A percentile compares a stretch with the other conserved stretches of the same genome.
phyloP scores from a whole-genome alignment of 2,329 filamentous ascomycete species.

The Penicillium sp. region DNA sequence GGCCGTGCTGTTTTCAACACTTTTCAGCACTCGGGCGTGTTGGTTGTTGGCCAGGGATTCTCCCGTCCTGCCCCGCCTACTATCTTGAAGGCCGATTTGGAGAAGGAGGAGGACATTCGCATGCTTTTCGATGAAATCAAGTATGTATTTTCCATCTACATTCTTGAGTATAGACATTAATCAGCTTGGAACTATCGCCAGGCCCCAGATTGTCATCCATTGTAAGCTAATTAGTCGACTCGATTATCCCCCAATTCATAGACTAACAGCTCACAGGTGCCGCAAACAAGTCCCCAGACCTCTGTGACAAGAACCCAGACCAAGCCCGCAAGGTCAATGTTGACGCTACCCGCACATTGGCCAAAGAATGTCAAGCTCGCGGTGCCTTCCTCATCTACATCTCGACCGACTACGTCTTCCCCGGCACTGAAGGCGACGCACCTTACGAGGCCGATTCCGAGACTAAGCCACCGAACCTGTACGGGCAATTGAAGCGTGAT shows the following conservation, averaged over 20 bases:
- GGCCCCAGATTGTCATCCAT: constrained; percentile 75
- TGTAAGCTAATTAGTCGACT: constrained; percentile 53
- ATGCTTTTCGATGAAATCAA: constrained; percentile 52
- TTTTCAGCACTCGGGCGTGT: constrained; percentile 67
- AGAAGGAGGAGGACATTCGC: constrained; percentile 46
- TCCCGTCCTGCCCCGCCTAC: constrained; percentile 69
- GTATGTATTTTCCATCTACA: constrained; percentile 33
- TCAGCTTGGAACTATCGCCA: constrained; percentile 32
- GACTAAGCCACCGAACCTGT: constrained; percentile 73
- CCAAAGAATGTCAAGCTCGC: constrained; percentile 61
- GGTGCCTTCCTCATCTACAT: constrained; percentile 56
- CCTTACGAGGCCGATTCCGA: constrained; percentile 68
- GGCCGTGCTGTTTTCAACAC: constrained; percentile 73
- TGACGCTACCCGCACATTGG: constrained; percentile 65
- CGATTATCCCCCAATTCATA: neutral
- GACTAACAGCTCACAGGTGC: constrained; percentile 57
- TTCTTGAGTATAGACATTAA: neutral
- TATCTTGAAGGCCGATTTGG: constrained; percentile 59
- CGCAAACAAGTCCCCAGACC: constrained; percentile 83
- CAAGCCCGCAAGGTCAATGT: constrained; percentile 74
- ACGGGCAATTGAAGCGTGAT: constrained; percentile 70
- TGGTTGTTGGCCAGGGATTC: constrained; percentile 70
- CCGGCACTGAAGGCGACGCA: constrained; percentile 75
- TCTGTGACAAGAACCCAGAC: constrained; percentile 75
- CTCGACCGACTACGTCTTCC: constrained; percentile 75